Base-by-base conservation (phyloP, 139 green algal species). In the Micromonas pusilla region DNA sequence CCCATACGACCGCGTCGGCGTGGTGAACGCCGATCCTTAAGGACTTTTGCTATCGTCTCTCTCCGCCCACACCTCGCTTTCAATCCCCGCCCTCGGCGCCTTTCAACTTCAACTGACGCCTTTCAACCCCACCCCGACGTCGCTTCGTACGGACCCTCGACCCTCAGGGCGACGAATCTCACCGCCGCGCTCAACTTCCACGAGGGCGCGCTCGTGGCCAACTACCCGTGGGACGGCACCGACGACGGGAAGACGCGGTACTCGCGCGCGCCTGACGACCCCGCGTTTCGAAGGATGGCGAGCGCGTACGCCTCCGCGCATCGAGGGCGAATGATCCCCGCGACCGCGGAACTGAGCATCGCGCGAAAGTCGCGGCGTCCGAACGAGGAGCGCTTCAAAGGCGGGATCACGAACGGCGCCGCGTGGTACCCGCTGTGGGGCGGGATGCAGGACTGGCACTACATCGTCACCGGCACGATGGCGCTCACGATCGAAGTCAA, bases 381-480 rank as follows among this genome's bases (percentile, higher is more conserved):
- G n/a, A n/a, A n/a, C n/a, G n/a, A n/a, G n/a, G n/a, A n/a, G n/a
- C n/a, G n/a, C n/a, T 97, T 97, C 57, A 36, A 60, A 0, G 82
- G 82, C 4, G 93, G 93, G 66, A 92, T 94, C 67, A 96, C 90
- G 53, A 97, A 97, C 70, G 93, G 93, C 25, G 91, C 92, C 0
- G 73, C 84, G 34, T 97, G 93, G 93, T 98, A 97, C 84, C 89
- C 92, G 0, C 77, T 98, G 72, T 95, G 93, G 60, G 91, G 93
- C 19, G 66, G 70, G 3, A 83, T 78, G 66, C 85, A 91, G 82
- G 90, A 97, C 85, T 97, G 89, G 89, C 90, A 93, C 74, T 97
- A 98, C 81, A 13, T 97, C 6, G 82, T 80, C 16, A 86, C 53
- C 0, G 76, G 77, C 38, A 95, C 87, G 80, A 83, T 96, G 72